Evolutionary conservation across 2,329 filamentous ascomycete species (phyloP), one percentile per base, ranked within the genome.

Genomic region (Penicillium aurantiogriseum): DNA sequence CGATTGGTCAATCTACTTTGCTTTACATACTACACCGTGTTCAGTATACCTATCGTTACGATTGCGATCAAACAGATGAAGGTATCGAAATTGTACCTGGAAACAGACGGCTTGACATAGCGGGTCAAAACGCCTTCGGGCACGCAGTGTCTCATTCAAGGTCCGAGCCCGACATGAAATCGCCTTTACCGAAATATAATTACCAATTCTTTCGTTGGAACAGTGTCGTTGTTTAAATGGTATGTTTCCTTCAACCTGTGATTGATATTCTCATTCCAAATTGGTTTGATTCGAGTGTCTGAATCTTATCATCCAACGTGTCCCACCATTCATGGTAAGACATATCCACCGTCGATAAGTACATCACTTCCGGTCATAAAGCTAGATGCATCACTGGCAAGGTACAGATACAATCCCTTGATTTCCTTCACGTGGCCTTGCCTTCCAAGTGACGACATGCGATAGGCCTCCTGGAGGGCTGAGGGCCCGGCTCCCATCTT

Each of bases 321-420:
- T 35, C 17, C 19, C 9, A 47, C 4, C 8, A 5, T 19, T 58
- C 19, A 71, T 17, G 70, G 67, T 45, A 72, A 54, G 40, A 68
- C 78, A 64, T 81, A 81, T 1, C 79, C 79, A 40, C 79, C 79
- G 55, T 81, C 79, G 51, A 81, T 76, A 31, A 81, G 58, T n/a
- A 81, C 66, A 59, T 81, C 77, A 38, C 77, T 74, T 21, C 79
- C 79, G 6, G 79, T 80, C 74, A 79, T 80, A 56, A 79, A 81
- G 9, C 71, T 76, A 27, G 74, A 79, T 3, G 79, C 77, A 67
- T 80, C 76, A 59, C 73, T 77, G 3, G 79, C 78, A 15, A 80
- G 69, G 59, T 79, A 80, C 3, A 80, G 68, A 51, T 80, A 71
- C 17, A 80, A 17, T 59, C 77, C 71, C 60, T 73, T 73, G 1